Evolutionary conservation across 257 asterid species (phyloP).

Genomic region (Handroanthus guayacan): DNA sequence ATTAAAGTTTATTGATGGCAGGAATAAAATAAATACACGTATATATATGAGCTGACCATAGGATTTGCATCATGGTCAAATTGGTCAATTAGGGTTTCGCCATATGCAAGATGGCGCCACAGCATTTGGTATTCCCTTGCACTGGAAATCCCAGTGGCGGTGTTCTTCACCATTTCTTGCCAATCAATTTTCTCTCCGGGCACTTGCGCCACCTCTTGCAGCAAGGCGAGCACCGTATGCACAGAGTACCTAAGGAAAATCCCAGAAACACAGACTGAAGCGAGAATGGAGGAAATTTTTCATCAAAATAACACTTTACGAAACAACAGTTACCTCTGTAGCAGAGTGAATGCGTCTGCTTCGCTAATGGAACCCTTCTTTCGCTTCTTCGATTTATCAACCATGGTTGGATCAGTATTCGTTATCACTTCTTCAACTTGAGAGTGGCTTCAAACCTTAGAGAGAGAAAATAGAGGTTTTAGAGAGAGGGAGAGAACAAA

Average conservation of each 20-base stretch:
- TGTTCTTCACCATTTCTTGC: constrained; percentile 69
- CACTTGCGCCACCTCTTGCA: constrained; percentile 77
- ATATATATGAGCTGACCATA: constrained; percentile 43
- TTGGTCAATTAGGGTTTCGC: constrained; percentile 57
- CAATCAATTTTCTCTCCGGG: constrained; percentile 71
- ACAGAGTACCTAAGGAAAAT: constrained; percentile 58
- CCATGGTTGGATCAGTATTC: constrained; percentile 43
- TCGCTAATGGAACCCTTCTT: constrained; percentile 66
- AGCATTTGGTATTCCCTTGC: constrained; percentile 83
- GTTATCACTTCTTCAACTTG: constrained; percentile 13
- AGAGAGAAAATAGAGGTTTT: constrained; percentile 31
- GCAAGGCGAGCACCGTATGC: constrained; percentile 62
- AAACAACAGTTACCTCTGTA: constrained; percentile 56
- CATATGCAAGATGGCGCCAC: constrained; percentile 93
- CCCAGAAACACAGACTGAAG: neutral
- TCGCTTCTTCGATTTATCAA: constrained; percentile 59
- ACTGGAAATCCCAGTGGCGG: constrained; percentile 70
- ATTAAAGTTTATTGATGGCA: neutral
- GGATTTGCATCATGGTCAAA: constrained; percentile 53
- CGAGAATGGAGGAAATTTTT: neutral
- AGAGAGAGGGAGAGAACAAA: neutral
- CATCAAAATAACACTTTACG: neutral
- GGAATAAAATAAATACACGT: neutral
- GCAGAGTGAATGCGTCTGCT: constrained; percentile 55
- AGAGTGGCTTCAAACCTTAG: constrained; percentile 29